Percentiles rank a stretch among this genome's conserved stretches.
Conservation (phyloP, 345 rosid species). For the Ceriops tagal region DNA sequence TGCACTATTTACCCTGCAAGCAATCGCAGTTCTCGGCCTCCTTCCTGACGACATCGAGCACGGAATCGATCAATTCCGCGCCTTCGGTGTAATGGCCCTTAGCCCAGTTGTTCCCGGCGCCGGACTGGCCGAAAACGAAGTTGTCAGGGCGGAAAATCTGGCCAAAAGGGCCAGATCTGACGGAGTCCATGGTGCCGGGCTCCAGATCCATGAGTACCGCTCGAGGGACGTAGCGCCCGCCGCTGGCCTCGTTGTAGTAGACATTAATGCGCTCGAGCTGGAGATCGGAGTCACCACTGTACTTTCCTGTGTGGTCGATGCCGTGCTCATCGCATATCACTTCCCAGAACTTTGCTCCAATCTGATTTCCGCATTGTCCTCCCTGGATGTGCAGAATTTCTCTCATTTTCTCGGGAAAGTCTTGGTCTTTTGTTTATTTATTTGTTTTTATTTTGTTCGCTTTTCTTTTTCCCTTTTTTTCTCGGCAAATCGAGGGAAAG, state of each 20-base stretch:
- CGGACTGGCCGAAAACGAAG: slow-evolving; percentile 6
- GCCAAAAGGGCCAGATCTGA: slow-evolving; percentile 7
- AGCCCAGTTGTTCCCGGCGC: slow-evolving; percentile 4
- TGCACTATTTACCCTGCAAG: not conserved
- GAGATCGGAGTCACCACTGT: slow-evolving; percentile 9
- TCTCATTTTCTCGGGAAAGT: not conserved
- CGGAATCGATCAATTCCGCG: not conserved
- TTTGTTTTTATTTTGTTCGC: not conserved
- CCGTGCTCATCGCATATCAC: slow-evolving; percentile 7
- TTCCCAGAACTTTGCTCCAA: slow-evolving; percentile 1
- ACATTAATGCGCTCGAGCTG: slow-evolving; percentile 11
- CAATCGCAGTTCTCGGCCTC: slow-evolving; percentile 4
- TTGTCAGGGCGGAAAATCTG: slow-evolving; percentile 4
- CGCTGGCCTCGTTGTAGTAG: slow-evolving; percentile 8
- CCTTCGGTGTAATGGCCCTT: slow-evolving; percentile 4
- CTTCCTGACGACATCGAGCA: slow-evolving; percentile 6
- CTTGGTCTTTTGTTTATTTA: not conserved
- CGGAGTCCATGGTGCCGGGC: slow-evolving; percentile 7
- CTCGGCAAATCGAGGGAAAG: not conserved
- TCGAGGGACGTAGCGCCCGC: slow-evolving; percentile 6
- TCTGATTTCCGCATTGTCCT: slow-evolving; percentile 5
- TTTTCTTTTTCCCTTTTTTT: not conserved
- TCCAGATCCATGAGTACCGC: slow-evolving; percentile 12
- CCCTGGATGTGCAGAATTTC: slow-evolving; percentile 10
- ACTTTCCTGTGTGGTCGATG: not conserved